A percentile compares a stretch with the other conserved stretches of the same genome.
These are phyloP conservation scores for Ceratocystis huliohia DNA, from an alignment of 2,329 filamentous ascomycete genomes.

Conservation along the genomic window DNA sequence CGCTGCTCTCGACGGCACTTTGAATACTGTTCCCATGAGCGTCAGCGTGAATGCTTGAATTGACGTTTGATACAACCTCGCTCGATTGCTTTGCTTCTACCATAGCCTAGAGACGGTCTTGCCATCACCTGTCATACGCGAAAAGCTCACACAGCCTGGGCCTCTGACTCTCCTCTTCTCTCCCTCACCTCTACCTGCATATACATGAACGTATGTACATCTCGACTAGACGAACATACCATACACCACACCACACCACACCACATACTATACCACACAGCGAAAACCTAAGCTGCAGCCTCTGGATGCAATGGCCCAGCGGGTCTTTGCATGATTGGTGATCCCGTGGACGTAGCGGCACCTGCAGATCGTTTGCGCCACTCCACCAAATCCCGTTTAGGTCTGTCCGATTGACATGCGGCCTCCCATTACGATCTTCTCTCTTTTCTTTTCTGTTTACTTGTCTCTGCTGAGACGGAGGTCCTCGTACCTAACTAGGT, in stretches of 20 bases:
- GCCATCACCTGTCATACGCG: not conserved
- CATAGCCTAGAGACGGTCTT: not conserved
- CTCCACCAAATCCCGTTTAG: not conserved
- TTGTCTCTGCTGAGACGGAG: not conserved
- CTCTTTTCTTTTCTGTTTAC: not conserved
- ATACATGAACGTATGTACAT: not conserved
- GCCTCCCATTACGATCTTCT: not conserved
- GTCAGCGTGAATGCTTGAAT: constrained; percentile 17
- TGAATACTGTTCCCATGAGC: constrained; percentile 16
- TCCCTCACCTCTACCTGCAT: not conserved
- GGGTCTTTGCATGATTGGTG: not conserved
- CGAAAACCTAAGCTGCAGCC: not conserved
- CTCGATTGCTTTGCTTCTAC: not conserved
- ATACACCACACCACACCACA: not conserved
- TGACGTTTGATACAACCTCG: not conserved
- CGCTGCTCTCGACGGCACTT: constrained; percentile 15
- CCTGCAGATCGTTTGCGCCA: not conserved
- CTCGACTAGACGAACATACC: not conserved
- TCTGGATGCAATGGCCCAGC: not conserved
- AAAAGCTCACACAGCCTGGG: not conserved
- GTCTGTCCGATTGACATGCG: not conserved
- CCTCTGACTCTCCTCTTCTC: not conserved
- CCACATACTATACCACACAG: not conserved
- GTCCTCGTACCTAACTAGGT: no score
- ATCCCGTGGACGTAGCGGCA: not conserved